Base-by-base conservation (phyloP, 1,284 basidiomycete species). In the Pseudozyma flocculosa region DNA sequence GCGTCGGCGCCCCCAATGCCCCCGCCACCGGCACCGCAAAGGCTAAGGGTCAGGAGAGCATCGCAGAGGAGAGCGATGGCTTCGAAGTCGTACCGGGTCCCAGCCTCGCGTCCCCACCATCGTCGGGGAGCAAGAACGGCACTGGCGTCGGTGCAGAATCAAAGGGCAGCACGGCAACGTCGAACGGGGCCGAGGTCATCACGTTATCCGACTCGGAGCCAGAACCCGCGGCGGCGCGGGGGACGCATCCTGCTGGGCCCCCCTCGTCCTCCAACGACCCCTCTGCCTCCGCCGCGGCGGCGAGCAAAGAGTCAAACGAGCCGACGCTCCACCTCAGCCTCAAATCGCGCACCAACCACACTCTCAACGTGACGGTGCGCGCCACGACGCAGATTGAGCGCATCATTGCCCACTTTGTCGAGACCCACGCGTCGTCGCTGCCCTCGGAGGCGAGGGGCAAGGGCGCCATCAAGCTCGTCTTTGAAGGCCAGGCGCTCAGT, bases 321-420 rank as follows among this genome's bases (percentile, higher is more conserved):
- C 11, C 32, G 4, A 34, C 15, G 15, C 32, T 34, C 9, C 8
- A 34, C 32, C 32, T 34, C n/a, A 29, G 18, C 5, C n/a, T 23
- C 32, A 29, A 23, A 11, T 17, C 37, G 30, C 26, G 29, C 4
- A 8, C 32, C 14, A 3, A 13, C 17, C 3, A 23, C 43, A 24
- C 36, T 11, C 34, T 39, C 38, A 22, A 34, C 45, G 67, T 70
- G 26, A 52, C 49, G 1, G 70, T 72, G 4, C 62, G 67, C 10
- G 61, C 64, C 1, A 48, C 64, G 2, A 70, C 70, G 10, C 32
- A 44, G 18, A 54, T 70, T 1, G 42, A 41, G 0, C 59, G 54
- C 18, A 62, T 72, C 21, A 46, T 57, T 15, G n/a, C 34, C 22
- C 61, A 72, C 34, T 72, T 70, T 38, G 47, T 55, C 46, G n/a